Evolutionary conservation across 768 basidiomycete species (phyloP).

Genomic region (Botryobasidium botryosum): DNA sequence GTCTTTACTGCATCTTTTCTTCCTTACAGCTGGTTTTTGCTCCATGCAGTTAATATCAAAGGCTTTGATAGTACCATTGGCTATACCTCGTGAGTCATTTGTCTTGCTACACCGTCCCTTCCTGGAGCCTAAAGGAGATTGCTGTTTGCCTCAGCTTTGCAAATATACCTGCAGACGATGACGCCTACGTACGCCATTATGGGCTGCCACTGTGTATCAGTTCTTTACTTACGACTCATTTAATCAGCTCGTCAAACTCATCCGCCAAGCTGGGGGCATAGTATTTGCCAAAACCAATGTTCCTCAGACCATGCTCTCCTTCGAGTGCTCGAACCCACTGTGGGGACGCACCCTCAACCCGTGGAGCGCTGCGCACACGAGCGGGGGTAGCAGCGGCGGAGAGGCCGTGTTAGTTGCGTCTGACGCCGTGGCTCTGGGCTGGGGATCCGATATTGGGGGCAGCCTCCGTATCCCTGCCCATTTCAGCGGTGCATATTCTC

Average conservation of each 20-base stretch:
- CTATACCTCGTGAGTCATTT: constrained; percentile 33
- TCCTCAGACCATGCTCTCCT: constrained; percentile 40
- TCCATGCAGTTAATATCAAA: constrained; percentile 34
- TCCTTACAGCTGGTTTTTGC: constrained; percentile 2
- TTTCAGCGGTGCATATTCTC: constrained; percentile 60
- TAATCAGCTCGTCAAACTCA: constrained; percentile 16
- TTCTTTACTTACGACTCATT: not conserved
- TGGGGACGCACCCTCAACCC: constrained; percentile 53
- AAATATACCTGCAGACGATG: constrained; percentile 37
- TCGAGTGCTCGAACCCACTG: constrained; percentile 64
- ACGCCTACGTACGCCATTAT: constrained; percentile 40
- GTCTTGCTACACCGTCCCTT: not conserved
- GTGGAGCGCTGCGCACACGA: constrained; percentile 18
- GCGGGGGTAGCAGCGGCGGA: constrained; percentile 72
- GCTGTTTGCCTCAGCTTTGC: constrained; percentile 28
- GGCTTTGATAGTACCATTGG: constrained; percentile 56
- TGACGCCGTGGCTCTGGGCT: constrained; percentile 61
- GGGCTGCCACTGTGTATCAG: not conserved
- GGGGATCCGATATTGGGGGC: constrained; percentile 65
- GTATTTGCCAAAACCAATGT: constrained; percentile 26
- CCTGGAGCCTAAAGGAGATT: not conserved
- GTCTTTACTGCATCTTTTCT: not conserved
- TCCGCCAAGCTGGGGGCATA: constrained; percentile 19
- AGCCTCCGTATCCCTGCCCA: constrained; percentile 63
- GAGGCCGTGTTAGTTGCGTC: constrained; percentile 65